Percentiles rank a stretch among this genome's conserved stretches.
These are phyloP conservation scores for Naganishia sp. DNA, from an alignment of 1,284 basidiomycete genomes.

Conservation along the genomic window DNA sequence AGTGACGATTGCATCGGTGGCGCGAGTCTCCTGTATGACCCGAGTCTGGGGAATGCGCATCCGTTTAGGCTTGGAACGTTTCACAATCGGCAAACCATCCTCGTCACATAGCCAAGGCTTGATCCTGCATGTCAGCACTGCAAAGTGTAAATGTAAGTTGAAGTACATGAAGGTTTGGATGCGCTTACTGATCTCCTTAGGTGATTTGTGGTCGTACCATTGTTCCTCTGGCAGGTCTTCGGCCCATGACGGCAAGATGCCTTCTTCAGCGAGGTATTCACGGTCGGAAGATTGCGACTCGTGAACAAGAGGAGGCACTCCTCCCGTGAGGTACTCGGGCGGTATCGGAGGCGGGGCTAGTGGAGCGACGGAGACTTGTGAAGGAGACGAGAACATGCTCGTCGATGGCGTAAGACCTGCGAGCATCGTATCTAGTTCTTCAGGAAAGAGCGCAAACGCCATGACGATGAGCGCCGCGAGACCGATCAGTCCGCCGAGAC, in stretches of 20 bases:
- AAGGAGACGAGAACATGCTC: background rate
- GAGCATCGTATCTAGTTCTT: conserved; percentile 29
- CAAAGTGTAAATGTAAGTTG: background rate
- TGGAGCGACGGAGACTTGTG: background rate
- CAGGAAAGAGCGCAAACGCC: conserved; percentile 33
- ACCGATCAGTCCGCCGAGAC: conserved; percentile 29
- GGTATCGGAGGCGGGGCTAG: background rate
- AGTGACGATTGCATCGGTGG: background rate
- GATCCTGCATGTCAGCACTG: conserved; percentile 23
- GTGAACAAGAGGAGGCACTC: background rate
- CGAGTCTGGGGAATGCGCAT: background rate
- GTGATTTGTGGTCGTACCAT: conserved; percentile 18
- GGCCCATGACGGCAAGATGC: conserved; percentile 14
- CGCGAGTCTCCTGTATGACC: background rate
- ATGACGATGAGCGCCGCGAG: conserved; percentile 30
- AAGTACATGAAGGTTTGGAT: too few species aligned
- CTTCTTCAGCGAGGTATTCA: conserved; percentile 15
- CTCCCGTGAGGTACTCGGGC: background rate
- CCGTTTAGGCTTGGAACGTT: background rate
- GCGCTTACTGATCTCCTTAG: conserved; percentile 15
- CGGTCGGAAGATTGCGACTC: background rate
- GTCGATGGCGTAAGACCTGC: background rate
- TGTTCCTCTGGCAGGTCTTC: conserved; percentile 16
- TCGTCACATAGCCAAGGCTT: conserved; percentile 24
- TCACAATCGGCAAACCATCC: conserved; percentile 10